Conservation (phyloP, 1,139 yeast genomes). For the Taphrina wiesneri region DNA sequence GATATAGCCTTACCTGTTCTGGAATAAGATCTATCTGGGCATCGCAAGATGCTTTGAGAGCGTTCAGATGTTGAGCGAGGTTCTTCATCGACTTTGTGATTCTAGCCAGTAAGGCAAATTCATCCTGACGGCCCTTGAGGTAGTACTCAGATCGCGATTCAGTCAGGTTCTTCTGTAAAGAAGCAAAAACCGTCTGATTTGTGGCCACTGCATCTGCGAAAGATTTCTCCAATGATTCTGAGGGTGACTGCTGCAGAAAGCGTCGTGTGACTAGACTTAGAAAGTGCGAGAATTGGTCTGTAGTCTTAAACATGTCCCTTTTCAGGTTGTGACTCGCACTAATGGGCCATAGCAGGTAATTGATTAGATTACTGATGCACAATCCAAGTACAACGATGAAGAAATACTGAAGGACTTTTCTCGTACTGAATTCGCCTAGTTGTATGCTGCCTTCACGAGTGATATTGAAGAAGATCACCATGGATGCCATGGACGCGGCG, state of each 20-base stretch:
- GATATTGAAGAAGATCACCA: constrained; percentile 67
- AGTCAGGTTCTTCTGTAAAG: constrained; percentile 53
- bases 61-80: constrained; percentile 63
- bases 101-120: constrained; percentile 52
- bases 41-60: constrained; percentile 55
- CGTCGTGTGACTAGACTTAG: constrained; percentile 55
- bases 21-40: constrained; percentile 18
- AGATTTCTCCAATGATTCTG: constrained; percentile 1
- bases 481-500: constrained; percentile 76
- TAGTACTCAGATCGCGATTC: constrained; percentile 66
- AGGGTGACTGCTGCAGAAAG: constrained; percentile 50
- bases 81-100: constrained; percentile 58
- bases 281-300: constrained; percentile 56
- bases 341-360: constrained; percentile 65
- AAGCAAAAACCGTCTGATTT: constrained; percentile 50
- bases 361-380: constrained; percentile 57
- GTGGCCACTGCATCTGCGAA: constrained; percentile 10
- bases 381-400: constrained; percentile 66
- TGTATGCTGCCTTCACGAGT: constrained; percentile 76
- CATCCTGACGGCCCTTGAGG: constrained; percentile 57
- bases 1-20: constrained; percentile 23
- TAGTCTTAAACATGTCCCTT: constrained; percentile 55
- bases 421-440: constrained; percentile 60
- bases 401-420: constrained; percentile 58
- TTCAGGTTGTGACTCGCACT: constrained; percentile 57